phyloP scores from a whole-genome alignment of 805 yeast species.

The Saturnispora diversa region DNA sequence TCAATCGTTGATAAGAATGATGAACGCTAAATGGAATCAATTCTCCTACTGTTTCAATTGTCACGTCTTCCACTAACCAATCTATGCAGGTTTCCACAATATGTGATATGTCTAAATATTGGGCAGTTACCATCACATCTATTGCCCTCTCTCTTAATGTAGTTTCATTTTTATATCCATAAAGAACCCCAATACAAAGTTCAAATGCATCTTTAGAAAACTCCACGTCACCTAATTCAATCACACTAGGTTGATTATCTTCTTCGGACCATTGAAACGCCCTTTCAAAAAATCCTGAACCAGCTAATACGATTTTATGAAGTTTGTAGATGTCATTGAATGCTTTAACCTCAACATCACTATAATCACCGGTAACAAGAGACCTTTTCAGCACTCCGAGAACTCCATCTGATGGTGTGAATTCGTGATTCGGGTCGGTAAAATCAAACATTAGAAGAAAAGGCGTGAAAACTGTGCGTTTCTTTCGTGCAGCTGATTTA shows the following conservation, averaged over 20 bases:
- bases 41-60: conserved; percentile 5
- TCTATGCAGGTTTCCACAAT: conserved; percentile 33
- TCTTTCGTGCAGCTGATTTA: neutral
- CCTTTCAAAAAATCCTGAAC: conserved; percentile 41
- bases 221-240: conserved; percentile 29
- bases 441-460: conserved; percentile 1
- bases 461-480: no score
- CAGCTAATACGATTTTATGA: conserved; percentile 38
- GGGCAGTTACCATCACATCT: conserved; percentile 42
- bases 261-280: conserved; percentile 38
- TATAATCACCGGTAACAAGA: conserved; percentile 37
- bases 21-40: conserved; percentile 5
- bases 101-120: conserved; percentile 39
- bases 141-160: conserved; percentile 32
- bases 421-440: neutral
- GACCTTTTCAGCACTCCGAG: conserved; percentile 24
- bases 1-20: conserved; percentile 9
- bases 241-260: conserved; percentile 6
- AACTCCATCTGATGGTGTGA: neutral
- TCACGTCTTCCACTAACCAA: conserved; percentile 7
- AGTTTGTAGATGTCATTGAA: conserved; percentile 38
- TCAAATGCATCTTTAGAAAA: conserved; percentile 42
- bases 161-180: conserved; percentile 34
- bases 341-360: conserved; percentile 41
- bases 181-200: conserved; percentile 38